Evolutionary conservation across 805 yeast species (phyloP).

Genomic region (Helenozyma rhizophorensis): DNA sequence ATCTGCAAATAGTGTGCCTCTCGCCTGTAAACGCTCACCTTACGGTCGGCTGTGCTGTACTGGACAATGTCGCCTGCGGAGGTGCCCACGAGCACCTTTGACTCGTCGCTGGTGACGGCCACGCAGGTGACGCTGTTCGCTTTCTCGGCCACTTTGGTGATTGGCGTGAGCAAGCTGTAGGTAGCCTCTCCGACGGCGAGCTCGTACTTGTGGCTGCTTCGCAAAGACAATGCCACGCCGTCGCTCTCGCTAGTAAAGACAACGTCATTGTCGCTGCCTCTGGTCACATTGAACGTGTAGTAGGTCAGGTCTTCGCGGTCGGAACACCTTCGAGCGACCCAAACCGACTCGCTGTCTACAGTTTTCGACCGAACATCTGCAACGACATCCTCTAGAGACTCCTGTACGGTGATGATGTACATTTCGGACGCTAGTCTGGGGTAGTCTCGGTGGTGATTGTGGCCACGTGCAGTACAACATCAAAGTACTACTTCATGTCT

Average conservation of each 20-base stretch:
- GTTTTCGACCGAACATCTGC: conserved; percentile 27
- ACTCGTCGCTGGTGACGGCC: conserved; percentile 5
- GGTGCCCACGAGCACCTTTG: conserved; percentile 7
- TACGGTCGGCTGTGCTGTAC: conserved; percentile 4
- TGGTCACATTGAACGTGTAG: conserved; percentile 3
- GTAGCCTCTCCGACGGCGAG: conserved; percentile 1
- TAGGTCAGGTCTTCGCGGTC: conserved; percentile 13
- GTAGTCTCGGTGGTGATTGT: too few species aligned
- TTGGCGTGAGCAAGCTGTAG: conserved; percentile 5
- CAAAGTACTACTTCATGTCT: not conserved
- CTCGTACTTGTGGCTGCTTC: too few species aligned
- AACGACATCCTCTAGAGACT: conserved; percentile 41
- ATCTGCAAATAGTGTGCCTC: conserved; percentile 52
- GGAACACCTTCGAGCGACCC: conserved; percentile 35
- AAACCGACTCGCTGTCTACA: conserved; percentile 31
- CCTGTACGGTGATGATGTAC: conserved; percentile 37
- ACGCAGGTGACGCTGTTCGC: conserved; percentile 5
- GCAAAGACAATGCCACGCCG: not conserved
- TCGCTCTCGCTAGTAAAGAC: not conserved
- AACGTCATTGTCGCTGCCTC: conserved; percentile 1
- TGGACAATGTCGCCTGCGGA: conserved; percentile 5
- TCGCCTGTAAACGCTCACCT: not conserved
- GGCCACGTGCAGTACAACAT: not conserved
- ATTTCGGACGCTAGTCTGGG: conserved; percentile 9
- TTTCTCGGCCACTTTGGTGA: too few species aligned